Base-by-base conservation (phyloP, 306 rosid genomes). In the Phaseolus lunatus region DNA sequence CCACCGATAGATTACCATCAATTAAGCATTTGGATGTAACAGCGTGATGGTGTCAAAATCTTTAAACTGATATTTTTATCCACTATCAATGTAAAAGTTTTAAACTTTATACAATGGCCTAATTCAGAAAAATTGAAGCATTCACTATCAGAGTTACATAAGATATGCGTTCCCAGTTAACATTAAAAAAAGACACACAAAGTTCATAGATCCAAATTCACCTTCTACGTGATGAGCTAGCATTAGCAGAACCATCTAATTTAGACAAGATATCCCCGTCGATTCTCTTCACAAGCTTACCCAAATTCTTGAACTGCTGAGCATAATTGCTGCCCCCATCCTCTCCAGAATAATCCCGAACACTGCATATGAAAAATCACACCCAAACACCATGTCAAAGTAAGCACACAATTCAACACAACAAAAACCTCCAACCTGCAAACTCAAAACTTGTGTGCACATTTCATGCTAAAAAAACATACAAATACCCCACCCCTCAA, bases 241-340 rank as follows among this genome's bases (percentile, higher is more conserved):
- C 62, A 16, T 75, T 75, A n/a, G 92, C 67, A 69, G 90, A 79
- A 64, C 78, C 91, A 31, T 81, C 85, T 27, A 90, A 70, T 62
- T 86, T 89, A 67, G 92, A 89, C 82, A 95, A 62, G 57, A 92
- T 81, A 59, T 75, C 77, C 18, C 44, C 16, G 31, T 88, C 81
- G 64, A 92, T 67, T 26, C 48, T 86, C 75, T 85, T 84, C 52
- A 95, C 96, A 24, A 92, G 82, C 64, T 80, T 88, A 19, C 82
- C 96, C 81, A 95, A 83, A 85, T 92, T 86, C 86, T 87, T 92
- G 73, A 80, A 95, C 50, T 88, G 97, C 3, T 87, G 78, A 56
- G 88, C 75, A 81, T 82, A 92, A 82, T 92, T 95, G 79, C 57
- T 78, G 20, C 88, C 88, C 54, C 89, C 89, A 49, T 83, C 76